A percentile compares a stretch with the other conserved stretches of the same genome.
Conservation (phyloP, 2,329 filamentous ascomycete genomes). For the Verticillium dahliae region DNA sequence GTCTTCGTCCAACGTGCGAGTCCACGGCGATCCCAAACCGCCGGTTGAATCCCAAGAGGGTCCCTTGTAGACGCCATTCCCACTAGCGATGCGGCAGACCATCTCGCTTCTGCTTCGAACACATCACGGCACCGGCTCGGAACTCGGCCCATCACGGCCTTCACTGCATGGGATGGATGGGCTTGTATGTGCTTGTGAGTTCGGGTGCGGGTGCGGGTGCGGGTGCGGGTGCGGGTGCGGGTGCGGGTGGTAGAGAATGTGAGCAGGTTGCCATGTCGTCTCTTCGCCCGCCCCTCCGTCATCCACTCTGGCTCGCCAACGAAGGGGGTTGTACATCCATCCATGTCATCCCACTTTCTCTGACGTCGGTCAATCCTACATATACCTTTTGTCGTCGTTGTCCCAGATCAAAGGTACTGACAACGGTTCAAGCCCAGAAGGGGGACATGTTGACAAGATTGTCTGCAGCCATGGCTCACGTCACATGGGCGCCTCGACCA, state of each 20-base stretch:
- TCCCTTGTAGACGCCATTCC: background rate
- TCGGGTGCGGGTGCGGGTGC: background rate
- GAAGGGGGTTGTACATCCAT: background rate
- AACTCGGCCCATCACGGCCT: no score
- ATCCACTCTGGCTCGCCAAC: background rate
- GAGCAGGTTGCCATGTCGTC: background rate
- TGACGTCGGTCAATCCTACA: background rate
- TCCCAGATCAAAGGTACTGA: no score
- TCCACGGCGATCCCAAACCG: background rate
- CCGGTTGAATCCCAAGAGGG: background rate
- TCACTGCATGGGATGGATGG: no score
- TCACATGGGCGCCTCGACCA: background rate
- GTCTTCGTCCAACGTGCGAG: background rate
- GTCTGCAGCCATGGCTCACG: no score
- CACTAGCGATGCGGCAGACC: background rate
- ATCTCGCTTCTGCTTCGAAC: background rate
- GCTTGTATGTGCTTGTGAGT: no score
- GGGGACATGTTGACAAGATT: no score
- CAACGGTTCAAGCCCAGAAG: no score
- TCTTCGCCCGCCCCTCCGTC: background rate
- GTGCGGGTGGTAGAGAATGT: background rate
- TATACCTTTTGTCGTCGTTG: no score
- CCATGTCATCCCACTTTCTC: background rate
- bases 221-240: background rate
- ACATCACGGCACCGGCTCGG: background rate